These are phyloP conservation scores for Capsicum baccatum DNA, from an alignment of 257 asterid genomes.

Conservation along the genomic window DNA sequence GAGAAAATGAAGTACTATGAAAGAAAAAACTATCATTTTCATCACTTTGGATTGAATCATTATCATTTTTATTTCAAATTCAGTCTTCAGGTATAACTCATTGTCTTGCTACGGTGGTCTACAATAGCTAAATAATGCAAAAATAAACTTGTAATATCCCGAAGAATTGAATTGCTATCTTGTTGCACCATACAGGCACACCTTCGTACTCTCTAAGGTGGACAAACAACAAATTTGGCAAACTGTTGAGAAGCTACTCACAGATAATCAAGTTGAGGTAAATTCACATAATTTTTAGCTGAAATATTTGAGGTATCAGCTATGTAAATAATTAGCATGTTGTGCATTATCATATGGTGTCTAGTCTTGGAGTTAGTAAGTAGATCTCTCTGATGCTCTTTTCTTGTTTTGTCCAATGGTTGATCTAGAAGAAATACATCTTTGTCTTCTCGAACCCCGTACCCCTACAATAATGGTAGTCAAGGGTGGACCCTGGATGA, in stretches of 20 bases:
- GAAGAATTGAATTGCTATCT: neutral
- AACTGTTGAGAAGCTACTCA: slow-evolving; percentile 82
- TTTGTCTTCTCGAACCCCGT: neutral
- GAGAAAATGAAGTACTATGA: slow-evolving; percentile 4
- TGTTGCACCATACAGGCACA: slow-evolving; percentile 64
- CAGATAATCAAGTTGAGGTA: slow-evolving; percentile 94
- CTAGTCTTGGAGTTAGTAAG: neutral
- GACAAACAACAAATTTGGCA: slow-evolving; percentile 84
- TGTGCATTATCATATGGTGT: neutral
- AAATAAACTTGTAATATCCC: slow-evolving; percentile 14
- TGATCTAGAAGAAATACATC: slow-evolving; percentile 1
- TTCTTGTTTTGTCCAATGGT: slow-evolving; percentile 18
- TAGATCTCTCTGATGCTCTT: slow-evolving; percentile 25
- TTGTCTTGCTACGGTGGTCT: slow-evolving; percentile 8
- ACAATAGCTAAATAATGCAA: slow-evolving; percentile 3
- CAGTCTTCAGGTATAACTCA: neutral
- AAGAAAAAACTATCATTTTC: neutral
- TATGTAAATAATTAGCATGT: neutral
- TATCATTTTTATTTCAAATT: slow-evolving; percentile 14
- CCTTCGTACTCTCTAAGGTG: slow-evolving; percentile 65
- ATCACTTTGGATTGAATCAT: slow-evolving; percentile 1
- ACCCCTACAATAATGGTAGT: neutral
- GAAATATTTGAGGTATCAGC: slow-evolving; percentile 13
- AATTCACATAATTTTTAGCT: slow-evolving; percentile 37
- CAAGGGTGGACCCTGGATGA: neutral